Base-by-base conservation (phyloP, 1,139 yeast species). In the Zygoascus meyerae region DNA sequence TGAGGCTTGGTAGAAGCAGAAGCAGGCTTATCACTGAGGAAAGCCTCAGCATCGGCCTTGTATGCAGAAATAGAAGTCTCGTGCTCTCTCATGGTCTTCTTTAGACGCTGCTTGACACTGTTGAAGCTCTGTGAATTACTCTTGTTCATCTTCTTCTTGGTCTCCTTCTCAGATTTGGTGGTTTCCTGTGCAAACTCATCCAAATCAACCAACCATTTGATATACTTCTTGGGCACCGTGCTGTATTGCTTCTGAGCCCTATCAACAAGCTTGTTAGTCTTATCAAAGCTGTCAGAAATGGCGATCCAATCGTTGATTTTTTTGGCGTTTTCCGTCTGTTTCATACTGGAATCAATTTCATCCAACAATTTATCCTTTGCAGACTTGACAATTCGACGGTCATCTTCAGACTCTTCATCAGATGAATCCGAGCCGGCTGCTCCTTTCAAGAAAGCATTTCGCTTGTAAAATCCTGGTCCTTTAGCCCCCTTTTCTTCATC, bases 321-420 rank as follows among this genome's bases (percentile, higher is more conserved):
- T 67, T 75, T 84, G 52, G 81, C 83, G 55, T 75, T 77, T 60
- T 84, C 92, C 60, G 89, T 78, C 50, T 79, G 73, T 61, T 79
- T 84, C 59, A 83, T 77, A 36, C 79, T 69, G 33, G 74, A 74
- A 58, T 79, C 83, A 71, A 92, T 78, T 67, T 92, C 98, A 64
- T 89, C 97, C 56, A 87, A 66, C 53, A 90, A 75, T 70, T 90
- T 94, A 57, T 90, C 97, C 70, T 85, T 87, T 49, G 97, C 96
- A 51, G 94, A 81, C 70, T 86, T 90, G 58, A 92, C 97, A 42
- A 89, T 87, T 61, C 83, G 85, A 66, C 82, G 83, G 47, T 62
- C 66, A 44, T 78, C 83, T 46, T 71, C 76, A 51, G 81, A 86
- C 45, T 70, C 64, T 32, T 64, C 64, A 39, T 73, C 74, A 40